Base-by-base conservation (phyloP, 2,329 filamentous ascomycete genomes). In the Penicillium sp. region DNA sequence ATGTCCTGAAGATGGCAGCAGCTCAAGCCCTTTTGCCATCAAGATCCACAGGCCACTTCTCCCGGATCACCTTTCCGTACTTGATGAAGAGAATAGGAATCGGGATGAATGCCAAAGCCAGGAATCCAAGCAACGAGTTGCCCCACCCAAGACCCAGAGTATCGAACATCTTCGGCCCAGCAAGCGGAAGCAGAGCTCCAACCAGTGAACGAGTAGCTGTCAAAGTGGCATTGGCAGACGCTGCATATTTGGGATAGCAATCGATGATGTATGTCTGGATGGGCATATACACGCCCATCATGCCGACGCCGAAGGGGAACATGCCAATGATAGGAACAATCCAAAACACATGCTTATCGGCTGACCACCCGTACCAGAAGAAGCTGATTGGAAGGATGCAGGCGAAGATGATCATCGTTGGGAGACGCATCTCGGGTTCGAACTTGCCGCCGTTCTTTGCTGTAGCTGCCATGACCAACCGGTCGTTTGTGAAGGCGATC, bases 241-340 rank as follows among this genome's bases (percentile, higher is more conserved):
- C 75, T 0, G 75, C 74, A 45, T 68, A 62, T 9, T 66, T 69
- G 0, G 71, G 68, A 15, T 74, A 74, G 51, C 73, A 75, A 52
- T 84, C 80, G 19, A 85, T 76, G 8, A 83, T 69, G 56, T 85
- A 85, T 15, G 79, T 81, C 44, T 81, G 77, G 38, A 79, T 75
- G 29, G 77, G 77, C 61, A 64, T 58, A 33, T 79, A 77, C n/a
- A 65, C 53, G 2, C 61, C 58, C 49, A 80, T 79, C 15, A 77
- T 73, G 0, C 79, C 79, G 2, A 73, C 68, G 0, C 77, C 75
- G 28, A 80, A 78, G 7, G 79, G 68, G 2, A 72, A 69, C 3
- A 77, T 75, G 4, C 79, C 80, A 38, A 82, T 70, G 51, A 83
- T 79, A 0, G 79, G 78, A 13, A 80, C 69, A 24, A 82, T 76